phyloP scores from a whole-genome alignment of 2,329 filamentous ascomycete genomes.

The Neofusicoccum cordaticola region DNA sequence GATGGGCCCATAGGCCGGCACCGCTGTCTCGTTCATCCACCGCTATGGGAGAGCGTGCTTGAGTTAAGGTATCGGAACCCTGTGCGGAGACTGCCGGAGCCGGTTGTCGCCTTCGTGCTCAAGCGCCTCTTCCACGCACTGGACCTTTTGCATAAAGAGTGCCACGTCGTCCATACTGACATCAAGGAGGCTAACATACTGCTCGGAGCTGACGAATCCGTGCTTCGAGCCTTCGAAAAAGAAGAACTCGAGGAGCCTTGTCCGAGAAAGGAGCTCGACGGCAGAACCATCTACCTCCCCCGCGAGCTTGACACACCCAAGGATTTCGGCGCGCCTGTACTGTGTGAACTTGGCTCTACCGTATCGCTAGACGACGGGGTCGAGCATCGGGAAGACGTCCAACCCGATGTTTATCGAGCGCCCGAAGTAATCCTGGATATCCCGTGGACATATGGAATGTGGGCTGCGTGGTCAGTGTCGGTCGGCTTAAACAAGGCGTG shows the following conservation, averaged over 20 bases:
- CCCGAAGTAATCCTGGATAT: conserved; percentile 23
- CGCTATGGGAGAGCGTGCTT: no score
- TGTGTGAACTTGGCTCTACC: conserved; percentile 22
- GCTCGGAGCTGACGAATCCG: conserved; percentile 34
- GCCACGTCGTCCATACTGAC: conserved; percentile 37
- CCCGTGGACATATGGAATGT: no score
- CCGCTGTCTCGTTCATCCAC: no score
- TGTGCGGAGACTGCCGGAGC: no score
- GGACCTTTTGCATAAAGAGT: no score
- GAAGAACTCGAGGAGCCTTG: conserved; percentile 37
- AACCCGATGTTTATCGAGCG: conserved; percentile 37
- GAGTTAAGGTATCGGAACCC: no score
- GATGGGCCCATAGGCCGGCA: no score
- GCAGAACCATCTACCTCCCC: conserved; percentile 35
- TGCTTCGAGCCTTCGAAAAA: conserved; percentile 35
- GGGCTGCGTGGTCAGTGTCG: no score
- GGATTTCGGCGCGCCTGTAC: conserved; percentile 29
- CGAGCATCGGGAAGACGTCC: conserved; percentile 29
- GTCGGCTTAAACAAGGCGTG: no score
- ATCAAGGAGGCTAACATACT: conserved; percentile 47
- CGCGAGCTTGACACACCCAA: conserved; percentile 34
- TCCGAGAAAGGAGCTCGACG: conserved; percentile 35
- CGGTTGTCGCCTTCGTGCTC: no score
- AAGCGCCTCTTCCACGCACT: no score
- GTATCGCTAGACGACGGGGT: background rate